phyloP scores from a whole-genome alignment of 805 yeast species.

The Vanderwaltozyma polyspora region DNA sequence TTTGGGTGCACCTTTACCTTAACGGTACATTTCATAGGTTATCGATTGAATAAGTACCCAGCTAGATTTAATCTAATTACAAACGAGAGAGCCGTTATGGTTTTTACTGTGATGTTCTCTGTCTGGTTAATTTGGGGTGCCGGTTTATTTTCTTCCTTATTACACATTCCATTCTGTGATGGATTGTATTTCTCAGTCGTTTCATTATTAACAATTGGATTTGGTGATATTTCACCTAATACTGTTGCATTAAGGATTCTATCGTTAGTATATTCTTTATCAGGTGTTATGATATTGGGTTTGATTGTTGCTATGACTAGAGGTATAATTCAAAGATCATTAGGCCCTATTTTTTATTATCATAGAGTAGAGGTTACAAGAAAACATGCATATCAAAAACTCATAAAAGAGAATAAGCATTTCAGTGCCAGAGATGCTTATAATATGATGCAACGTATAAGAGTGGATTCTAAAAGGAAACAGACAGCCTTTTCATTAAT shows the following conservation, averaged over 20 bases:
- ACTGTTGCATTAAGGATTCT: constrained; percentile 45
- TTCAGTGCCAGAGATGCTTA: constrained; percentile 41
- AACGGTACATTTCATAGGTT: constrained; percentile 52
- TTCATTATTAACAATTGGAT: constrained; percentile 67
- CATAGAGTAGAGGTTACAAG: constrained; percentile 49
- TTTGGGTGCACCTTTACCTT: constrained; percentile 44
- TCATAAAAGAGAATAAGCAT: constrained; percentile 8
- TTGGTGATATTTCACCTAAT: constrained; percentile 60
- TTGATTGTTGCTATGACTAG: constrained; percentile 61
- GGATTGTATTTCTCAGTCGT: constrained; percentile 64
- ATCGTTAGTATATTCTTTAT: constrained; percentile 49
- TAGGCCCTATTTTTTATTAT: constrained; percentile 55
- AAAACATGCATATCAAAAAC: constrained; percentile 13
- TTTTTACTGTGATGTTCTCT: constrained; percentile 53
- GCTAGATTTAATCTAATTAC: constrained; percentile 56
- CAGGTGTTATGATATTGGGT: constrained; percentile 67
- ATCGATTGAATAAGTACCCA: constrained; percentile 46
- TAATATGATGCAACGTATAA: constrained; percentile 42
- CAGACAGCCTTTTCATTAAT: constrained; percentile 33
- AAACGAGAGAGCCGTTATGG: constrained; percentile 63
- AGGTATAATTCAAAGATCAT: constrained; percentile 47
- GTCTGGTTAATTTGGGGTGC: constrained; percentile 68
- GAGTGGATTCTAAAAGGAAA: constrained; percentile 29
- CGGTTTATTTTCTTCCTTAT: constrained; percentile 38
- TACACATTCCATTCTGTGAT: constrained; percentile 46